phyloP scores from a whole-genome alignment of 805 yeast genomes.

The Myxozyma monticola region DNA sequence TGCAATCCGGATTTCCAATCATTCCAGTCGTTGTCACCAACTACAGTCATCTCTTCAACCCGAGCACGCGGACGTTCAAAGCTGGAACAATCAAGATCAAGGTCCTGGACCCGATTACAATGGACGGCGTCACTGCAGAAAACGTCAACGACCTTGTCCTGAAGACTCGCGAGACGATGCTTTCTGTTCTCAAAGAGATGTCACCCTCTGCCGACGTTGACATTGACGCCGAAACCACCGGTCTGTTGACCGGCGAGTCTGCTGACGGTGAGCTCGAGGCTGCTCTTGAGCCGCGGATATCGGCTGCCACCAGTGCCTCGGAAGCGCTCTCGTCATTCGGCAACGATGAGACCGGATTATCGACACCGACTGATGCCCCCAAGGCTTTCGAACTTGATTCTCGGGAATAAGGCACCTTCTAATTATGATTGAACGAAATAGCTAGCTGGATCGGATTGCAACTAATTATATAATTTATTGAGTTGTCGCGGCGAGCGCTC shows the following conservation, averaged over 20 bases:
- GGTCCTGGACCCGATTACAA: conserved; percentile 78
- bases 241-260: not conserved
- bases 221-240: not conserved
- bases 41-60: conserved; percentile 69
- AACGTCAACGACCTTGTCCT: conserved; percentile 65
- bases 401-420: too few relatives aligned
- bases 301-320: conserved; percentile 3
- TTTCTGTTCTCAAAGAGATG: conserved; percentile 26
- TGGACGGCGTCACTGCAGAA: conserved; percentile 66
- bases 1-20: conserved; percentile 85
- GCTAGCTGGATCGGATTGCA: too few relatives aligned
- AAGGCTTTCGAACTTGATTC: conserved; percentile 9
- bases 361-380: conserved; percentile 4
- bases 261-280: not conserved
- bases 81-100: conserved; percentile 62
- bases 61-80: conserved; percentile 63
- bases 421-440: too few relatives aligned
- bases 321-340: conserved; percentile 5
- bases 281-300: conserved; percentile 4
- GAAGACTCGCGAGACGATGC: conserved; percentile 61
- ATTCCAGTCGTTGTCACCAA: conserved; percentile 87
- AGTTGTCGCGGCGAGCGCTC: too few relatives aligned
- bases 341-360: not conserved
- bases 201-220: conserved; percentile 10
- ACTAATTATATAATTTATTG: too few relatives aligned